phyloP scores from a whole-genome alignment of 495 filamentous ascomycete species.

The Hypoxylon crocopeplum region DNA sequence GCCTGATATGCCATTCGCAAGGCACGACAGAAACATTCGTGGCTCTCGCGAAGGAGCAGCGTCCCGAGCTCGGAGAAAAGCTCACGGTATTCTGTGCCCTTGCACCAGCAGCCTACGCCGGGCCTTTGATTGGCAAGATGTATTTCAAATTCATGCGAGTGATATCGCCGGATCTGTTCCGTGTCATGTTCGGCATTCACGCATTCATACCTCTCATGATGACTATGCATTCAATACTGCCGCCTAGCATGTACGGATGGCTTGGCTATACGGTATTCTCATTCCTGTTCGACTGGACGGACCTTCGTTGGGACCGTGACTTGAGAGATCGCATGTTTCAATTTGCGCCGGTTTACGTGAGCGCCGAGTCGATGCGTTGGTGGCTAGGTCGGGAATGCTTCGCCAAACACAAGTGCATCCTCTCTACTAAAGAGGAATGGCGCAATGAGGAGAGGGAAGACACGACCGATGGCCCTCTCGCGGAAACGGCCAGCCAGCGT shows the following conservation, averaged over 20 bases:
- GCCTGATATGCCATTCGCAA: constrained; percentile 87
- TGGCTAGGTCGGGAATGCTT: constrained; percentile 94
- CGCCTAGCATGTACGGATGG: constrained; percentile 74
- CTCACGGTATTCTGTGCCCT: constrained; percentile 93
- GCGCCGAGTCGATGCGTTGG: constrained; percentile 91
- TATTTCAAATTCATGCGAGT: constrained; percentile 93
- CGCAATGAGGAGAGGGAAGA: constrained; percentile 70
- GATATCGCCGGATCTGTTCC: constrained; percentile 77
- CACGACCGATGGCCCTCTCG: constrained; percentile 40
- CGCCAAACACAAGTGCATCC: constrained; percentile 88
- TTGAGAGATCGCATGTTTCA: constrained; percentile 86
- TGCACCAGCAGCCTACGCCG: constrained; percentile 90
- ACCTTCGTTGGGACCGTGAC: constrained; percentile 82
- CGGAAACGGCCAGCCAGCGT: constrained; percentile 19
- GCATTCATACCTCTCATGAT: constrained; percentile 97
- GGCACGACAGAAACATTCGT: constrained; percentile 91
- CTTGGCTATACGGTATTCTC: constrained; percentile 90
- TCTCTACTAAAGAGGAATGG: constrained; percentile 75
- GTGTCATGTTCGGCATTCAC: constrained; percentile 88
- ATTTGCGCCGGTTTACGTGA: constrained; percentile 90
- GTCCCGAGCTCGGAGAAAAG: constrained; percentile 82
- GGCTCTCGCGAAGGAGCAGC: constrained; percentile 89
- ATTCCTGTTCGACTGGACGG: constrained; percentile 90
- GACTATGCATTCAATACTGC: constrained; percentile 72
- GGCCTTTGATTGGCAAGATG: constrained; percentile 81